These are phyloP conservation scores for Setaria viridis DNA, from an alignment of 202 grass and related monocot species.

Conservation along the genomic window DNA sequence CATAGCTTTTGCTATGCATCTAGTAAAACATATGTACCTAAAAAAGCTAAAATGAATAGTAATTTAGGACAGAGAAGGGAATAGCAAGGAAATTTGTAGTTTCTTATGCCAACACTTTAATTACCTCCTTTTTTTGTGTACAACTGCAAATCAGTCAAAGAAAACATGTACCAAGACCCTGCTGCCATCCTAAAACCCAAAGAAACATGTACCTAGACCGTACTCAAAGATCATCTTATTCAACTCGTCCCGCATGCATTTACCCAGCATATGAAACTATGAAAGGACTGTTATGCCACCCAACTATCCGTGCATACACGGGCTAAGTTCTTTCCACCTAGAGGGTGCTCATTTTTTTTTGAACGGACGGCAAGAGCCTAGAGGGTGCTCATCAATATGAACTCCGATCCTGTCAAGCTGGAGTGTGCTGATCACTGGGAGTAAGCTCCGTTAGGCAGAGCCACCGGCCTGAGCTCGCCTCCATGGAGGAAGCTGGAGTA, in stretches of 20 bases:
- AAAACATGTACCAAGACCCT: no score
- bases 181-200: neutral
- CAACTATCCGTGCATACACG: neutral
- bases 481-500: conserved; percentile 60
- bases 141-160: no score
- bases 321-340: neutral
- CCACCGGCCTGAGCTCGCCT: conserved; percentile 50
- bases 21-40: no score
- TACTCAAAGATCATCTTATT: conserved; percentile 6
- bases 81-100: neutral
- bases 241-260: neutral
- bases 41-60: no score
- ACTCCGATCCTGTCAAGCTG: neutral
- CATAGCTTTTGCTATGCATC: no score
- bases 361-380: neutral
- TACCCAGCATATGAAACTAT: neutral
- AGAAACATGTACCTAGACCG: neutral
- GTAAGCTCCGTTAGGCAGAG: conserved; percentile 41
- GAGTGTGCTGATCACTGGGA: conserved; percentile 36
- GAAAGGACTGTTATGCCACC: neutral
- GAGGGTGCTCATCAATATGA: neutral
- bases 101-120: neutral
- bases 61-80: no score
- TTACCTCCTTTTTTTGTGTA: neutral
- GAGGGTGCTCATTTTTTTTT: neutral